Evolutionary conservation across 75 land plant species (phyloP).

Genomic region (Pinus taeda): DNA sequence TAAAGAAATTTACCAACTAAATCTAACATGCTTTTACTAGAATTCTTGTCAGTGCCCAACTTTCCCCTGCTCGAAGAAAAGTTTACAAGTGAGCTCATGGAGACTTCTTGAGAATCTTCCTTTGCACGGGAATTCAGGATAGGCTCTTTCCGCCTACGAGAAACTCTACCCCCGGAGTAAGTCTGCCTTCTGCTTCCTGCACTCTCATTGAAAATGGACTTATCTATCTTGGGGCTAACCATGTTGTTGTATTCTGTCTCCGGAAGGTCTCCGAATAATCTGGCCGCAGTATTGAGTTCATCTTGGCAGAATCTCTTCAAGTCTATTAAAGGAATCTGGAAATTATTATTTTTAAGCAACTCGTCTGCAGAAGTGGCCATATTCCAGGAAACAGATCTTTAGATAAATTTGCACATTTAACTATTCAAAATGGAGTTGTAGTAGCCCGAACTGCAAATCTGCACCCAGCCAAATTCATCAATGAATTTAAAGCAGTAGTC

Average conservation of each 20-base stretch:
- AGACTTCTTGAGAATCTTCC: not conserved
- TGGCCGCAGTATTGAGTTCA: conserved; percentile 17
- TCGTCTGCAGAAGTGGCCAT: not conserved
- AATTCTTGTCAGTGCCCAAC: not conserved
- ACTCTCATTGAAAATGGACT: conserved; percentile 76
- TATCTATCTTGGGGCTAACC: conserved; percentile 57
- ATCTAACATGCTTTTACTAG: not conserved
- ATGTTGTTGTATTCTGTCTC: conserved; percentile 14
- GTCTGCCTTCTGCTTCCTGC: conserved; percentile 76
- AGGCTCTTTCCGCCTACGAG: conserved; percentile 2
- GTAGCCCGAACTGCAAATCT: not conserved
- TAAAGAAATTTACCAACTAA: not conserved
- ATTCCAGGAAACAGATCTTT: not conserved
- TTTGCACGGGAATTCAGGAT: not conserved
- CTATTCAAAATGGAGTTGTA: not conserved
- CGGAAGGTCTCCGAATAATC: conserved; percentile 6
- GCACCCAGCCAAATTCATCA: not conserved
- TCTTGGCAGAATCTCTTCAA: conserved; percentile 29
- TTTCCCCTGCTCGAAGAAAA: not conserved
- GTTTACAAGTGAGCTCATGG: not conserved
- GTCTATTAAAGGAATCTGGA: conserved; percentile 23
- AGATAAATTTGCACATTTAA: not conserved
- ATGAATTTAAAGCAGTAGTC: not conserved
- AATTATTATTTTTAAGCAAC: not conserved
- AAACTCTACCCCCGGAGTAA: conserved; percentile 24